Evolutionary conservation across 192 early-diverging fungal genomes (phyloP), one percentile per base, ranked within the genome.

Genomic region (Linderina pennispora): DNA sequence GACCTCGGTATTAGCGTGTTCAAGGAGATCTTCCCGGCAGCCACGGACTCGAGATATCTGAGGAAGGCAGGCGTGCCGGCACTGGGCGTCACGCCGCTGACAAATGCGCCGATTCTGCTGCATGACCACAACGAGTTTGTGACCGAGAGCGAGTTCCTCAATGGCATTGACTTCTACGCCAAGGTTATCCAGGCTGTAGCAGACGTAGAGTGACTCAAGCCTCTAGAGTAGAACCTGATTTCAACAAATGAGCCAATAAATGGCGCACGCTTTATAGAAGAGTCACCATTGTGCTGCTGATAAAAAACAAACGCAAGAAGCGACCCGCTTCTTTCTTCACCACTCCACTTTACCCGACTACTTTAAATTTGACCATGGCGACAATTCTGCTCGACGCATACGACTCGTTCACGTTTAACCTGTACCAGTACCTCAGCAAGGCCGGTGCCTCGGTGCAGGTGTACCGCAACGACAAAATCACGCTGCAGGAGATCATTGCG

Each of bases 341-440:
- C 16, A 10, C 34, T 37, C 16, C 28, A 3, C n/a, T 39, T 17
- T 18, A 25, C 20, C 17, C 3, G 0, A 3, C 22, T 25, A 32
- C 8, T 45, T 39, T 18, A 34, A n/a, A n/a, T n/a, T n/a, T n/a
- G n/a, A n/a, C n/a, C 45, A 72, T 72, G 68, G 36, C 68, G 1
- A 72, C 68, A 2, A 47, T 97, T 40, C 78, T 96, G 53, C 92
- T 99, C 42, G 96, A 99, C 77, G 96, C 96, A 56, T 99, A 95
- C 80, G 97, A 99, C 77, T 88, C 84, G 50, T 99, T 99, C 58
- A 97, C 94, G 20, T 99, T 91, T 82, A 99, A 99, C 69, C 79
- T 99, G 23, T 98, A 96, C 74, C 95, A 98, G 76, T 94, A 86
- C 43, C 78, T 99, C 13, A 81, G 81, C 39, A 79, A 87, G 53